A percentile compares a stretch with the other conserved stretches of the same genome.
These are phyloP conservation scores for Saprolegnia parasitica DNA, from an alignment of 352 stramenopile genomes.

Conservation along the genomic window DNA sequence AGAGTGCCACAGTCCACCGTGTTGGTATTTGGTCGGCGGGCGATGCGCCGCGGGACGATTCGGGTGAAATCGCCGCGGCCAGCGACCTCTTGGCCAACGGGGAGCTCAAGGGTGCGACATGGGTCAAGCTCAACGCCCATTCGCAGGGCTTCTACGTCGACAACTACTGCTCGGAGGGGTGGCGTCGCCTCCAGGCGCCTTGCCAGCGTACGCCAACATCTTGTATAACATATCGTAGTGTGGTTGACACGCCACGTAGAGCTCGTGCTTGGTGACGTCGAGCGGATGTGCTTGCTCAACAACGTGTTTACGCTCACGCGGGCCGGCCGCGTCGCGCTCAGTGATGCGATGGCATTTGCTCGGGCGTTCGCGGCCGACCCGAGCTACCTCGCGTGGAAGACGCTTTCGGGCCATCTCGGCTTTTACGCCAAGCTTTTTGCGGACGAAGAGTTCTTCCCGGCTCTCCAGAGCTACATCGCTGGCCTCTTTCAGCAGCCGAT, in stretches of 20 bases:
- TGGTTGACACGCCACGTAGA: conserved; percentile 36
- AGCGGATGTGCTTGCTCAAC: conserved; percentile 90
- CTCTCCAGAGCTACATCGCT: conserved; percentile 53
- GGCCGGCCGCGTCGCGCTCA: conserved; percentile 43
- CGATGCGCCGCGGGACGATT: conserved; percentile 35
- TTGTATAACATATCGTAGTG: neutral
- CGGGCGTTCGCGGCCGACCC: conserved; percentile 52
- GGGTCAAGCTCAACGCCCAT: conserved; percentile 95
- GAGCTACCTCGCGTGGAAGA: conserved; percentile 60
- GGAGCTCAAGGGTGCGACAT: conserved; percentile 47
- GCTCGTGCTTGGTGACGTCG: conserved; percentile 57
- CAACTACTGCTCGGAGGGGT: conserved; percentile 87
- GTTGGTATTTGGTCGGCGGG: conserved; percentile 71
- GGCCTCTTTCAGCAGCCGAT: conserved; percentile 53
- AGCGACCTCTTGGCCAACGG: conserved; percentile 62
- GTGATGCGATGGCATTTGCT: conserved; percentile 58
- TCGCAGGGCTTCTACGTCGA: conserved; percentile 94
- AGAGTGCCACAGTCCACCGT: conserved; percentile 36
- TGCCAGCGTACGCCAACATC: conserved; percentile 34
- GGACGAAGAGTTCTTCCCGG: conserved; percentile 48
- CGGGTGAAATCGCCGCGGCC: conserved; percentile 81
- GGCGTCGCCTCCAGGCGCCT: conserved; percentile 63
- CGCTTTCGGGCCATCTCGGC: conserved; percentile 49
- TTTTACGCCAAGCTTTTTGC: conserved; percentile 52
- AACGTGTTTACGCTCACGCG: conserved; percentile 90